Evolutionary conservation across 2,329 filamentous ascomycete genomes (phyloP).

Genomic region (Colletotrichum liaoningense): DNA sequence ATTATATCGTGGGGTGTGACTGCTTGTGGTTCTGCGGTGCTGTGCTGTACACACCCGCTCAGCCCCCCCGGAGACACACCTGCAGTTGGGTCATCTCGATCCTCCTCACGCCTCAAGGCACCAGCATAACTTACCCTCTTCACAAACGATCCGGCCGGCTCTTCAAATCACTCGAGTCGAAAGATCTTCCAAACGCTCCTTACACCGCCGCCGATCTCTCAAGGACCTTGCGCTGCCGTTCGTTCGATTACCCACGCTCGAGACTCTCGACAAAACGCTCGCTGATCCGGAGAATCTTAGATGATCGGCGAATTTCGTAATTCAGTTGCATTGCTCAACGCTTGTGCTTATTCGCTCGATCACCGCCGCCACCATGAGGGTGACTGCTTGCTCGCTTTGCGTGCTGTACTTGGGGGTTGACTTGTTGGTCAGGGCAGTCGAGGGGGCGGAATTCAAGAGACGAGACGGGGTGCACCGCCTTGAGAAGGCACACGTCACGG

Average conservation of each 20-base stretch:
- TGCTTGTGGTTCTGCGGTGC: slow-evolving; percentile 22
- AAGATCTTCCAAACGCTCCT: not conserved
- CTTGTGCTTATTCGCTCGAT: not conserved
- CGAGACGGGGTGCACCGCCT: slow-evolving; percentile 46
- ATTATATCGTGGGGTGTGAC: slow-evolving; percentile 24
- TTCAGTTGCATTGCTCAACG: not conserved
- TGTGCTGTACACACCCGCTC: slow-evolving; percentile 30
- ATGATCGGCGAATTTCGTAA: slow-evolving; percentile 11
- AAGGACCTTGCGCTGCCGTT: not conserved
- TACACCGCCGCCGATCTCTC: not conserved
- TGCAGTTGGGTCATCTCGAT: slow-evolving; percentile 29
- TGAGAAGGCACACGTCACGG: slow-evolving; percentile 41
- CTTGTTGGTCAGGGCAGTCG: not conserved
- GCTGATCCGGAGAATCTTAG: slow-evolving; percentile 2
- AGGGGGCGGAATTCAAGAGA: slow-evolving; percentile 43
- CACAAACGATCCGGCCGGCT: slow-evolving; percentile 4
- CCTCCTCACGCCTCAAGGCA: slow-evolving; percentile 17
- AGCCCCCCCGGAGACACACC: slow-evolving; percentile 30
- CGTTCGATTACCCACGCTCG: not conserved
- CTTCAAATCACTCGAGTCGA: not conserved
- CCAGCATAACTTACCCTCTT: slow-evolving; percentile 26
- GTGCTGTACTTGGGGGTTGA: slow-evolving; percentile 5
- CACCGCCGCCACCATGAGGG: slow-evolving; percentile 14
- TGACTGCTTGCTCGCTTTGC: slow-evolving; percentile 17
- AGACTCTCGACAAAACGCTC: not conserved